phyloP scores from a whole-genome alignment of 495 filamentous ascomycete genomes.

The Aspergillus incahuasiensis region DNA sequence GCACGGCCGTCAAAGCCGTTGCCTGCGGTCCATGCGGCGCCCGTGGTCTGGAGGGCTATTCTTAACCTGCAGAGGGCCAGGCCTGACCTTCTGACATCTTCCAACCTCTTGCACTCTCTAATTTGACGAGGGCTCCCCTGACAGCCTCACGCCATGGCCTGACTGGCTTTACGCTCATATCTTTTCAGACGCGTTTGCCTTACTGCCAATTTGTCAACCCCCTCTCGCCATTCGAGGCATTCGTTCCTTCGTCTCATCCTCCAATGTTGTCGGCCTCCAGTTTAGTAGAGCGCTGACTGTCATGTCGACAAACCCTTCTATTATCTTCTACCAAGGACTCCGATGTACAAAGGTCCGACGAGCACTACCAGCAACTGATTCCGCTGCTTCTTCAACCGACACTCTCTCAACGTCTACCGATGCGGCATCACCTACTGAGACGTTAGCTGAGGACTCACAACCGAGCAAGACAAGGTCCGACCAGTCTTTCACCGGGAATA shows the following conservation, averaged over 20 bases:
- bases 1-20: not conserved
- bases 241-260: not conserved
- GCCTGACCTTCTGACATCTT: not conserved
- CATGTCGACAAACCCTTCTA: slow-evolving; percentile 20
- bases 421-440: not conserved
- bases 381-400: not conserved
- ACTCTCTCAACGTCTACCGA: not conserved
- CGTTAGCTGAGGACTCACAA: not conserved
- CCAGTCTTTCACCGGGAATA: too few species aligned
- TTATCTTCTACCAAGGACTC: slow-evolving; percentile 19
- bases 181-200: not conserved
- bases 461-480: too few species aligned
- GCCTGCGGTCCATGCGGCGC: not conserved
- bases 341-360: slow-evolving; percentile 21
- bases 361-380: slow-evolving; percentile 6
- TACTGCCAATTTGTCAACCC: too few species aligned
- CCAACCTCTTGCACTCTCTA: not conserved
- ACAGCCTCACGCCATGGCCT: not conserved
- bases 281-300: slow-evolving; percentile 10
- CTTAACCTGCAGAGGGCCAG: not conserved
- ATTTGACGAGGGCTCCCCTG: not conserved
- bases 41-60: not conserved
- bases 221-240: not conserved
- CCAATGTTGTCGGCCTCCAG: not conserved
- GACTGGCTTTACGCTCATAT: not conserved